A percentile compares a stretch with the other conserved stretches of the same genome.
These are phyloP conservation scores for Sporisorium graminicola DNA, from an alignment of 1,284 basidiomycete genomes.

Conservation along the genomic window DNA sequence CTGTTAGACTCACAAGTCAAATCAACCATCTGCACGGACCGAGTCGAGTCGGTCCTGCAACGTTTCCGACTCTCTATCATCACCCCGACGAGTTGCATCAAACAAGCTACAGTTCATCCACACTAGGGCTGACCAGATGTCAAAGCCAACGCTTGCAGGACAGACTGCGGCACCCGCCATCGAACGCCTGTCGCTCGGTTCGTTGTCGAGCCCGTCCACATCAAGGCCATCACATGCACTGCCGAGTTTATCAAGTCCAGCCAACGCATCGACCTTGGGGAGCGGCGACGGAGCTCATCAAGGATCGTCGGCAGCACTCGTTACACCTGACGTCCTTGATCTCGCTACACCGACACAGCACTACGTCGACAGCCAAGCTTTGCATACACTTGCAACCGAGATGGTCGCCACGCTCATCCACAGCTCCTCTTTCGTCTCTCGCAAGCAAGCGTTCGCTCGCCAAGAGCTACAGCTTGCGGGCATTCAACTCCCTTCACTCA, in stretches of 20 bases:
- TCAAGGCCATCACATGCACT: slow-evolving; percentile 43
- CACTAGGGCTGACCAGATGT: slow-evolving; percentile 11
- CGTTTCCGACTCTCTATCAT: background rate
- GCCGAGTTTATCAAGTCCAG: slow-evolving; percentile 19
- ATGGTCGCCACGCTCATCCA: slow-evolving; percentile 71
- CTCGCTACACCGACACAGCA: slow-evolving; percentile 70
- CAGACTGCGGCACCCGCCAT: slow-evolving; percentile 21
- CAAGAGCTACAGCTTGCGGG: slow-evolving; percentile 57
- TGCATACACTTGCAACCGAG: slow-evolving; percentile 87
- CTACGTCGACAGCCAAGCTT: slow-evolving; percentile 79
- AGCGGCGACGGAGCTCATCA: slow-evolving; percentile 16
- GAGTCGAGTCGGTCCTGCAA: slow-evolving; percentile 6
- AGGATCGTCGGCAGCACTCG: slow-evolving; percentile 32
- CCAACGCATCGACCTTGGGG: slow-evolving; percentile 7
- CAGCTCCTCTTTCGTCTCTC: slow-evolving; percentile 63
- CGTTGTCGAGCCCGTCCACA: slow-evolving; percentile 18
- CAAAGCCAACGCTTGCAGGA: slow-evolving; percentile 17
- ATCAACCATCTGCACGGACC: slow-evolving; percentile 14
- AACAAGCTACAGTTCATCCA: background rate
- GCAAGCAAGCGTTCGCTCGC: slow-evolving; percentile 73
- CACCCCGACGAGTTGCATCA: background rate
- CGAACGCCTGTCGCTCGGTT: slow-evolving; percentile 43
- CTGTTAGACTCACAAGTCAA: slow-evolving; percentile 19
- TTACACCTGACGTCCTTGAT: slow-evolving; percentile 57
- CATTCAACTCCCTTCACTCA: slow-evolving; percentile 17